phyloP scores from a whole-genome alignment of 805 yeast genomes.

The Yarrowia sp. region DNA sequence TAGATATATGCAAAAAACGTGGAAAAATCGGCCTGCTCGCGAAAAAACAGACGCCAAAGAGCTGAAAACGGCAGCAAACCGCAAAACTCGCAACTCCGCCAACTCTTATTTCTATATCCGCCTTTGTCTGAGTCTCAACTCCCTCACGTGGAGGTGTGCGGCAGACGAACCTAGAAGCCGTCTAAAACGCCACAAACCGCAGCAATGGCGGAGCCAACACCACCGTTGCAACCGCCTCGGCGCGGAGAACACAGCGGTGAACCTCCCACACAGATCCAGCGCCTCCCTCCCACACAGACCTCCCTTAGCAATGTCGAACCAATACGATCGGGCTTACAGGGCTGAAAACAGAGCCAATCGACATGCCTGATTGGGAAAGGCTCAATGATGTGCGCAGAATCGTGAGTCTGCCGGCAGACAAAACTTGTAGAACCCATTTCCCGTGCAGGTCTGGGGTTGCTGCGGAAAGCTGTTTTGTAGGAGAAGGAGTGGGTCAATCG shows the following conservation, averaged over 20 bases:
- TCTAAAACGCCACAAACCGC: constrained; percentile 18
- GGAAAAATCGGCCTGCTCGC: not conserved
- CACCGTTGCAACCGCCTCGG: not conserved
- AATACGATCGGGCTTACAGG: constrained; percentile 10
- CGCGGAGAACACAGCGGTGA: not conserved
- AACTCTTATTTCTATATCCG: not conserved
- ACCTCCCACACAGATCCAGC: not conserved
- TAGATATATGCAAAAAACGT: not conserved
- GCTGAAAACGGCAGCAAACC: not conserved
- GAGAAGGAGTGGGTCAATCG: no score
- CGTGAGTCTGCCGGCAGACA: not conserved
- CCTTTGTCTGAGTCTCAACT: not conserved
- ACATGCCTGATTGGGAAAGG: constrained; percentile 16
- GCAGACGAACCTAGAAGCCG: constrained; percentile 21
- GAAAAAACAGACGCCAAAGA: not conserved
- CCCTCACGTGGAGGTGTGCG: constrained; percentile 33
- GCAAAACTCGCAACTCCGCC: not conserved
- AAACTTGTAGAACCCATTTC: no score
- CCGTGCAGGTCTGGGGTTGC: no score
- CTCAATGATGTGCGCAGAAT: constrained; percentile 11
- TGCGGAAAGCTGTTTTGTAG: no score
- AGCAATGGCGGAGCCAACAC: not conserved
- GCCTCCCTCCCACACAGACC: rapidly evolving
- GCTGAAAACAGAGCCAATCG: constrained; percentile 5
- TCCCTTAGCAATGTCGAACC: not conserved